Conservation (phyloP, 2,329 filamentous ascomycete species). For the Ophidiomyces ophidiicola region DNA sequence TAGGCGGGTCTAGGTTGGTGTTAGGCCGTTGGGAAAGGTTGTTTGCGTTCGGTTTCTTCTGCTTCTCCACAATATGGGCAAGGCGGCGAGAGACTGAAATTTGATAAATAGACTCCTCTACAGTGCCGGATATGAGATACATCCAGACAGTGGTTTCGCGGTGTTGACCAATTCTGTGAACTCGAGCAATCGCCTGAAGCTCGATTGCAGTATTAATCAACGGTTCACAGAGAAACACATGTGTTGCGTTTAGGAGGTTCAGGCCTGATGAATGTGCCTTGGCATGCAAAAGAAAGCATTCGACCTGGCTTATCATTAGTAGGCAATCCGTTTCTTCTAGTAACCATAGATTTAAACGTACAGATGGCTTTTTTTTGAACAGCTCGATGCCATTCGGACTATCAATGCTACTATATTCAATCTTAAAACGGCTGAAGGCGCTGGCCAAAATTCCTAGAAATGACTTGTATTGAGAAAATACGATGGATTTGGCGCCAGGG, state of each 20-base stretch:
- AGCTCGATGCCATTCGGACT: constrained; percentile 54
- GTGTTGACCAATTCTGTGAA: constrained; percentile 86
- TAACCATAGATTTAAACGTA: too few relatives aligned
- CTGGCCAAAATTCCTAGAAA: constrained; percentile 62
- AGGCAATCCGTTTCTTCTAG: background rate
- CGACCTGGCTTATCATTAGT: constrained; percentile 37
- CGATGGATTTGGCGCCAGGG: constrained; percentile 75
- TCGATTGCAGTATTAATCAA: constrained; percentile 88
- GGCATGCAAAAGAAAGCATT: constrained; percentile 82
- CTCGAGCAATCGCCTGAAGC: constrained; percentile 84
- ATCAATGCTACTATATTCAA: constrained; percentile 61
- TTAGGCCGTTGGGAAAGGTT: constrained; percentile 15
- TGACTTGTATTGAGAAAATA: constrained; percentile 84
- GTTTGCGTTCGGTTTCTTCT: constrained; percentile 25
- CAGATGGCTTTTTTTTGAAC: constrained; percentile 61
- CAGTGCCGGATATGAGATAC: constrained; percentile 79
- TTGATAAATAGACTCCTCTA: constrained; percentile 85
- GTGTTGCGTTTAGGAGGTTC: constrained; percentile 82
- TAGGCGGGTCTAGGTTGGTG: background rate
- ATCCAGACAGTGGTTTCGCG: constrained; percentile 88
- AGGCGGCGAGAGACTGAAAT: constrained; percentile 68
- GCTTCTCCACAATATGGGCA: constrained; percentile 54
- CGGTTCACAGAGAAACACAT: constrained; percentile 90
- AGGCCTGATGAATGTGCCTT: constrained; percentile 78
- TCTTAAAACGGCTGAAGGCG: constrained; percentile 59